Evolutionary conservation across 176 grass and related monocot genomes (phyloP).

Genomic region (Cocos nucifera): DNA sequence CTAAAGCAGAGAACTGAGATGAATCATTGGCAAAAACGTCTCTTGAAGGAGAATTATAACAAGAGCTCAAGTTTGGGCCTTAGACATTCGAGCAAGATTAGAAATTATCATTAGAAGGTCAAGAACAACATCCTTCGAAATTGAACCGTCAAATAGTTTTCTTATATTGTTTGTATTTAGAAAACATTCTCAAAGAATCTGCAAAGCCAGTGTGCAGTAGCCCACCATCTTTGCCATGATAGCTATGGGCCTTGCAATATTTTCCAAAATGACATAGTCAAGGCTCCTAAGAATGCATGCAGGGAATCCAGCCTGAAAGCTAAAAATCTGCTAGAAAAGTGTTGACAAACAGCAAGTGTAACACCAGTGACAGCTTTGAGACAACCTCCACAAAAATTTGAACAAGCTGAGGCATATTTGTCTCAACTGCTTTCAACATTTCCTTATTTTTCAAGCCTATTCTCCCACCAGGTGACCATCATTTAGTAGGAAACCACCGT

Average conservation of each 20-base stretch:
- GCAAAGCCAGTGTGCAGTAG: conserved; percentile 52
- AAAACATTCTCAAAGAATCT: conserved; percentile 80
- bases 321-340: conserved; percentile 6
- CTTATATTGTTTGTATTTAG: conserved; percentile 54
- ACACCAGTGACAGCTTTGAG: neutral
- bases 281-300: conserved; percentile 55
- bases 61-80: conserved; percentile 37
- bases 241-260: conserved; percentile 61
- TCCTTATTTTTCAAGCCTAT: conserved; percentile 65
- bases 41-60: no score
- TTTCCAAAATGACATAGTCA: conserved; percentile 57
- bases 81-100: conserved; percentile 94
- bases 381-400: conserved; percentile 66
- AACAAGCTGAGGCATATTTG: conserved; percentile 64
- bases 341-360: neutral
- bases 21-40: no score
- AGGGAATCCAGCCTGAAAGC: conserved; percentile 53
- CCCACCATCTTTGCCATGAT: conserved; percentile 93
- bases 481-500: conserved; percentile 89
- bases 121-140: conserved; percentile 57
- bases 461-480: conserved; percentile 58
- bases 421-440: conserved; percentile 67
- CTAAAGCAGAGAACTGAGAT: no score
- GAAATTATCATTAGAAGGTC: conserved; percentile 98
- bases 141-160: conserved; percentile 36